Evolutionary conservation across 352 stramenopile species (phyloP).

Genomic region (Phytopythium helicoides): DNA sequence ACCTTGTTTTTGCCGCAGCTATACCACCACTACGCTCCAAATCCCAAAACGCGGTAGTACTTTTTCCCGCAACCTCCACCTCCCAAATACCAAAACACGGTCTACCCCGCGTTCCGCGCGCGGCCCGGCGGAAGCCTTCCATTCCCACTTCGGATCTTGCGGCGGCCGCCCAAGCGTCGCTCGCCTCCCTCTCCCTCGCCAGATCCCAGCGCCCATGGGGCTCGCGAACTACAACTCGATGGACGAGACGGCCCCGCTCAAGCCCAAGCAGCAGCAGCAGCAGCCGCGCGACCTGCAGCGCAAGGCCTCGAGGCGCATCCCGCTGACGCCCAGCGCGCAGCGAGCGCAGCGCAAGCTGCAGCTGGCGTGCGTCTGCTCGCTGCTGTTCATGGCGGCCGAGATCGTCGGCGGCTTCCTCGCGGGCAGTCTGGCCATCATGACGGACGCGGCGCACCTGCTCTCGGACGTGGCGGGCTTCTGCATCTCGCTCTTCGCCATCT

Average conservation of each 20-base stretch:
- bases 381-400: slow-evolving; percentile 95
- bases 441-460: slow-evolving; percentile 75
- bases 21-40: too few species aligned
- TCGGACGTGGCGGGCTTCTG: slow-evolving; percentile 73
- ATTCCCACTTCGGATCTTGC: slow-evolving; percentile 5
- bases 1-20: too few species aligned
- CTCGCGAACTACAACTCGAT: slow-evolving; percentile 37
- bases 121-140: too few species aligned
- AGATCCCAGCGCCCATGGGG: background rate
- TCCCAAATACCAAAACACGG: too few species aligned
- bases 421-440: slow-evolving; percentile 94
- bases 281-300: slow-evolving; percentile 9
- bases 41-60: too few species aligned
- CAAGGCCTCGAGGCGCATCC: slow-evolving; percentile 43
- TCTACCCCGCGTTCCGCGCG: too few species aligned
- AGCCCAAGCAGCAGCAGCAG: slow-evolving; percentile 20
- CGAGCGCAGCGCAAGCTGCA: slow-evolving; percentile 67
- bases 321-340: slow-evolving; percentile 44
- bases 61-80: too few species aligned
- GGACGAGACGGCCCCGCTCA: slow-evolving; percentile 59
- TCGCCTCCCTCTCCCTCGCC: background rate
- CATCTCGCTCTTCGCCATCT: slow-evolving; percentile 78
- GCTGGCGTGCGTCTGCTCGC: slow-evolving; percentile 70
- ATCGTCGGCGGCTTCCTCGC: slow-evolving; percentile 92
- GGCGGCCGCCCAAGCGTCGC: background rate